These are phyloP conservation scores for Chamaenerion angustifolium DNA, from an alignment of 345 rosid genomes.

Conservation along the genomic window DNA sequence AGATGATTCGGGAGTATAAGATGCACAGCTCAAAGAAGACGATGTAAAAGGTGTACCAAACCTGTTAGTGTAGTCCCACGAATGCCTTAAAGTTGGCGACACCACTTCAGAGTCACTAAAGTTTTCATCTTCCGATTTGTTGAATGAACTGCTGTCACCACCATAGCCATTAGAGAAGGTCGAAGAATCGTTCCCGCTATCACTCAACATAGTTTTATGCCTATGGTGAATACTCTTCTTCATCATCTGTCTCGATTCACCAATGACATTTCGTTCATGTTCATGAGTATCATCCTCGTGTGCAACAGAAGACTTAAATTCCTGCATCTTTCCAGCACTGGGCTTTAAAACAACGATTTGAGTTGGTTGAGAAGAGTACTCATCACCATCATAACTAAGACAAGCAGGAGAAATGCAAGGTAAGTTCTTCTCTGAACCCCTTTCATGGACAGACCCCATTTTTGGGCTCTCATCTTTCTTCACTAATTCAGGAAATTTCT, in stretches of 20 bases:
- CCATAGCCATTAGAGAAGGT: constrained; percentile 65
- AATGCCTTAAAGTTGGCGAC: constrained; percentile 72
- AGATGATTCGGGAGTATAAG: constrained; percentile 58
- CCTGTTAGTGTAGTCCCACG: constrained; percentile 72
- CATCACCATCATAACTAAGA: constrained; percentile 26
- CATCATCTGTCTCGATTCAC: constrained; percentile 52
- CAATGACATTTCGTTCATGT: constrained; percentile 36
- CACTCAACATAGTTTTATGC: constrained; percentile 45
- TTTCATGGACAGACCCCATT: constrained; percentile 32
- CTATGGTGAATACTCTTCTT: constrained; percentile 39
- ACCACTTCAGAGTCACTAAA: constrained; percentile 56
- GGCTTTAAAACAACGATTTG: constrained; percentile 88
- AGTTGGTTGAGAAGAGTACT: constrained; percentile 52
- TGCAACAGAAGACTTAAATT: constrained; percentile 28
- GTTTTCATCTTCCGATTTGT: constrained; percentile 53
- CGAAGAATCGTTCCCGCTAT: constrained; percentile 72
- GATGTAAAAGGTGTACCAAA: constrained; percentile 56
- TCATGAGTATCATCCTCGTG: constrained; percentile 23
- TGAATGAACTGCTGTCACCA: constrained; percentile 70
- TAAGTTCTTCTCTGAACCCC: constrained; percentile 28
- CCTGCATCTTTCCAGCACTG: constrained; percentile 49
- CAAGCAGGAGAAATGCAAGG: constrained; percentile 24
- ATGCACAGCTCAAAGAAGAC: constrained; percentile 52
- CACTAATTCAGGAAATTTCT: constrained; percentile 26
- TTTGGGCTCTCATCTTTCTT: constrained; percentile 34